phyloP scores from a whole-genome alignment of 148 eudicot species.

The Cornus controversa region DNA sequence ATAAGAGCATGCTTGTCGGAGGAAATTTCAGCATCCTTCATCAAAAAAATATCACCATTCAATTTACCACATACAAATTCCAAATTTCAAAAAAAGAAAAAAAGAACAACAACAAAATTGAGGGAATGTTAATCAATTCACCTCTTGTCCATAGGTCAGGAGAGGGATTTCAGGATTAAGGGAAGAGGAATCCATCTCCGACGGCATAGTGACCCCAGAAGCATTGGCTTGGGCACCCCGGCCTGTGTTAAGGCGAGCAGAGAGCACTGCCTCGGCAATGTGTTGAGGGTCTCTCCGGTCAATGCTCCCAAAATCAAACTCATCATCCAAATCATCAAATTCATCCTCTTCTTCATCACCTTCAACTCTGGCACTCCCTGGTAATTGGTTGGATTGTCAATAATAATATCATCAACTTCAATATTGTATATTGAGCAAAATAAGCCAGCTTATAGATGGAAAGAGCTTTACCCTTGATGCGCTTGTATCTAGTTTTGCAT shows the following conservation, averaged over 20 bases:
- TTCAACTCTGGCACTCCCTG: constrained; percentile 69
- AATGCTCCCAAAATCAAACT: constrained; percentile 35
- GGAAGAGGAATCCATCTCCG: constrained; percentile 48
- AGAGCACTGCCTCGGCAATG: constrained; percentile 28
- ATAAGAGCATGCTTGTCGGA: constrained; percentile 74
- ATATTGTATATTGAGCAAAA: background rate
- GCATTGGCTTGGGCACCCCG: constrained; percentile 33
- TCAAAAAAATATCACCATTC: background rate
- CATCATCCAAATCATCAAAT: constrained; percentile 63
- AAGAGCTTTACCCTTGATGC: constrained; percentile 48
- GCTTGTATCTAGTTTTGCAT: constrained; percentile 71
- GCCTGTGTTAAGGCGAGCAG: constrained; percentile 31
- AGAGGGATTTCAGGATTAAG: constrained; percentile 56
- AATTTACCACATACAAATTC: background rate
- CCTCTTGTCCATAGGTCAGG: constrained; percentile 72
- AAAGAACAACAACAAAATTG: background rate
- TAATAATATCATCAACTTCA: background rate
- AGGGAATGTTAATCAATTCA: constrained; percentile 13
- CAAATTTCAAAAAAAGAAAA: background rate
- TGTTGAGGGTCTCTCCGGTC: constrained; percentile 27
- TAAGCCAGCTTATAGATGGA: background rate
- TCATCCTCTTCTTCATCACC: constrained; percentile 78
- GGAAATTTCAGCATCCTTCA: constrained; percentile 62
- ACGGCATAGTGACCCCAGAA: constrained; percentile 51
- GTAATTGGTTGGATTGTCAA: background rate